These are phyloP conservation scores for Peronosclerospora sorghi DNA, from an alignment of 352 stramenopile species.

Conservation along the genomic window DNA sequence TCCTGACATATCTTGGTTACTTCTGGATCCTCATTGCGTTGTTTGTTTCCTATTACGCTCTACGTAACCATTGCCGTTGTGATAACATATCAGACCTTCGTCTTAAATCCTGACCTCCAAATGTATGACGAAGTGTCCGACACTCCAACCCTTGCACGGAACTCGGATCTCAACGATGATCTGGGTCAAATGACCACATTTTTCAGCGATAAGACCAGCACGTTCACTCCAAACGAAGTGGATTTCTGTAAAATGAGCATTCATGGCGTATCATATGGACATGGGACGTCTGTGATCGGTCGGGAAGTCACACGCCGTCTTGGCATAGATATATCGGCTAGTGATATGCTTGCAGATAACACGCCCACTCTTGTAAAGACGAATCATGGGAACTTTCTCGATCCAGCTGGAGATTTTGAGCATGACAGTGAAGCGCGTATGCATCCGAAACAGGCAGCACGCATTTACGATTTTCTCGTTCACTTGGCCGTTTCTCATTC, in stretches of 20 bases:
- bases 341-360: slow-evolving; percentile 61
- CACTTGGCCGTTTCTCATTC: slow-evolving; percentile 81
- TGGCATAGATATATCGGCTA: slow-evolving; percentile 49
- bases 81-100: slow-evolving; percentile 81
- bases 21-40: slow-evolving; percentile 84
- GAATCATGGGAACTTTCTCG: slow-evolving; percentile 47
- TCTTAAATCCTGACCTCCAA: slow-evolving; percentile 73
- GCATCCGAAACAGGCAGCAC: slow-evolving; percentile 17
- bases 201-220: slow-evolving; percentile 83
- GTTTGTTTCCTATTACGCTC: slow-evolving; percentile 81
- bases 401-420: slow-evolving; percentile 51
- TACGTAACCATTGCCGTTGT: slow-evolving; percentile 85
- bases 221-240: slow-evolving; percentile 82
- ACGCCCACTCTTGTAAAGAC: slow-evolving; percentile 4
- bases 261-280: slow-evolving; percentile 69
- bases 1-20: slow-evolving; percentile 73
- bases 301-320: slow-evolving; percentile 41
- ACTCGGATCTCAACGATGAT: slow-evolving; percentile 80
- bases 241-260: slow-evolving; percentile 85
- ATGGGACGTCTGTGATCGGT: slow-evolving; percentile 76
- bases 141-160: slow-evolving; percentile 69
- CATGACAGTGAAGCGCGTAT: slow-evolving; percentile 33
- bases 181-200: slow-evolving; percentile 83
- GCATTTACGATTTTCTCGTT: slow-evolving; percentile 75
- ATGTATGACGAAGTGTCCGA: slow-evolving; percentile 80